phyloP scores from a whole-genome alignment of 805 yeast species.

The Soucietia sequanensis region DNA sequence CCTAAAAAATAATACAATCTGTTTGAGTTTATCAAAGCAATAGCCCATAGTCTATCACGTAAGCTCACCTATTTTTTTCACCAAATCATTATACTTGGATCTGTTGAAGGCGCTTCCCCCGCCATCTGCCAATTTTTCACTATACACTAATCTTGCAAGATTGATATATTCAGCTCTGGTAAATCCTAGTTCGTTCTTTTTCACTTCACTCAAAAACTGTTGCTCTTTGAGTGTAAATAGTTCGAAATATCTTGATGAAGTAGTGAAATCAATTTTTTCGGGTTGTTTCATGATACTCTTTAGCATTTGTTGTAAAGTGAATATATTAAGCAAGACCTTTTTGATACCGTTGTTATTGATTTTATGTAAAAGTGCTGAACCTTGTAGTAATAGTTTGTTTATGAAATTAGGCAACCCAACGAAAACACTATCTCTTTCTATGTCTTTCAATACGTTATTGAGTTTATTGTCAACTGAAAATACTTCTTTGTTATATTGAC shows the following conservation, averaged over 20 bases:
- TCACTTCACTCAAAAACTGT: conserved; percentile 40
- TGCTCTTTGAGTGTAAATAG: conserved; percentile 50
- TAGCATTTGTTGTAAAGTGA: conserved; percentile 68
- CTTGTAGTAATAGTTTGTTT: conserved; percentile 51
- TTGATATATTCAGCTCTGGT: conserved; percentile 47
- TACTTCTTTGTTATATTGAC: conserved; percentile 49
- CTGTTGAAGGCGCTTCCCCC: conserved; percentile 36
- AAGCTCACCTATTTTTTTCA: conserved; percentile 22
- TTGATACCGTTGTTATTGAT: conserved; percentile 60
- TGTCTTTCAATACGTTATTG: conserved; percentile 30
- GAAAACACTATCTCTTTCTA: conserved; percentile 30
- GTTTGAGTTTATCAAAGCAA: no score
- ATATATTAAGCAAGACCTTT: conserved; percentile 57
- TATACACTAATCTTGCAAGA: conserved; percentile 52
- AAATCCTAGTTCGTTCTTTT: conserved; percentile 33
- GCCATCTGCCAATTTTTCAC: conserved; percentile 41
- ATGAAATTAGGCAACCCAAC: conserved; percentile 52
- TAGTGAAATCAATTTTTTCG: conserved; percentile 51
- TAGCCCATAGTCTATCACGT: not conserved
- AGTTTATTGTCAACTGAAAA: conserved; percentile 45
- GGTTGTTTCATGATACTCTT: conserved; percentile 55
- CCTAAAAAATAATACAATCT: no score
- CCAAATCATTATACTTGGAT: conserved; percentile 37
- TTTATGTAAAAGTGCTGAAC: conserved; percentile 47
- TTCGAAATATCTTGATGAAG: conserved; percentile 56